Conservation (phyloP, 495 filamentous ascomycete species). For the Talaromyces stipitatus region DNA sequence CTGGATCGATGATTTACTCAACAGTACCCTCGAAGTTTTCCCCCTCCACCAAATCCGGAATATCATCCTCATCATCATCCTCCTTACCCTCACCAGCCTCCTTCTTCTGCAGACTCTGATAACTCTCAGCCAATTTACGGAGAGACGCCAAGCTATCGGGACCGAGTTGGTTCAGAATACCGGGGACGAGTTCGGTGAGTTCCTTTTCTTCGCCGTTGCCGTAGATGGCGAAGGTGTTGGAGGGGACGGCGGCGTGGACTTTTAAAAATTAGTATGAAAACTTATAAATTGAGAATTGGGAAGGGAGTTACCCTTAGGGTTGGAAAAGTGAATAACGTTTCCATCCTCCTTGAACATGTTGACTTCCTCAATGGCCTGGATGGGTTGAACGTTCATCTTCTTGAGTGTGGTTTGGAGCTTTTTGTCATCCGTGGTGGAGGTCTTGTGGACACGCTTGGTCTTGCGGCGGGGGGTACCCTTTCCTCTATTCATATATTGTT, state of each 20-base stretch:
- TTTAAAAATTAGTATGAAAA: not conserved
- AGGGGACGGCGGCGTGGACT: conserved; percentile 95
- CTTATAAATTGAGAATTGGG: not conserved
- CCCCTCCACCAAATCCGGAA: conserved; percentile 91
- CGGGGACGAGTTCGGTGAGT: conserved; percentile 96
- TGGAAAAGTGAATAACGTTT: conserved; percentile 98
- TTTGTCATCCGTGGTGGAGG: conserved; percentile 91
- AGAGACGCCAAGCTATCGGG: conserved; percentile 97
- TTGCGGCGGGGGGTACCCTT: conserved; percentile 97
- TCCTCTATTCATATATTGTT: conserved; percentile 50
- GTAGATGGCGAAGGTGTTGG: conserved; percentile 99
- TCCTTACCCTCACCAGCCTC: conserved; percentile 64
- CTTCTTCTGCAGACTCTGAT: conserved; percentile 98
- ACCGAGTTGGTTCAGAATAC: conserved; percentile 98
- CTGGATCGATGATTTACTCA: conserved; percentile 53
- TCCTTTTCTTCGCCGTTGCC: conserved; percentile 98
- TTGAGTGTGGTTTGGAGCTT: conserved; percentile 92
- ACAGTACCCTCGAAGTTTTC: conserved; percentile 96
- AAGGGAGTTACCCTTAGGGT: conserved; percentile 73
- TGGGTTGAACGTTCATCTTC: conserved; percentile 95
- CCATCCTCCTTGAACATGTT: conserved; percentile 99
- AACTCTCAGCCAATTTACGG: conserved; percentile 96
- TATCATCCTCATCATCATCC: conserved; percentile 77
- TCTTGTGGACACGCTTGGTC: conserved; percentile 94
- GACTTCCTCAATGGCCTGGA: conserved; percentile 98